These are phyloP conservation scores for Coffea canephora DNA, from an alignment of 257 asterid genomes.

Conservation along the genomic window DNA sequence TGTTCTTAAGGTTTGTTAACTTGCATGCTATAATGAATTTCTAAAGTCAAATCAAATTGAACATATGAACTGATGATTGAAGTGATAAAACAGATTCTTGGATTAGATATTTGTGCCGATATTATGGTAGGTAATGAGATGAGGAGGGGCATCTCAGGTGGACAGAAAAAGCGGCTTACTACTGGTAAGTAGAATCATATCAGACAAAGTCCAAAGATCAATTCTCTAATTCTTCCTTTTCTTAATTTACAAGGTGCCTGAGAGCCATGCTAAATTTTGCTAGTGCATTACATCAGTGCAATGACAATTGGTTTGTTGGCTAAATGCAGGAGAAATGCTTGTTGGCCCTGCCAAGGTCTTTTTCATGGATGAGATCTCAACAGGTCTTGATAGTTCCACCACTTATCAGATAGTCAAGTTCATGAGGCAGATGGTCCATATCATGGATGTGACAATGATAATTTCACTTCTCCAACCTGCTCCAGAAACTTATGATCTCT, in stretches of 20 bases:
- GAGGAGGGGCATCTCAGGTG: slow-evolving; percentile 97
- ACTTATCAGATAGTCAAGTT: slow-evolving; percentile 78
- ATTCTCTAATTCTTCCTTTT: neutral
- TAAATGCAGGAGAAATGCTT: slow-evolving; percentile 81
- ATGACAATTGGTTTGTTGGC: slow-evolving; percentile 2
- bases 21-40: neutral
- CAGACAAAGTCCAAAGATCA: neutral
- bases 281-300: neutral
- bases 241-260: neutral
- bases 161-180: slow-evolving; percentile 93
- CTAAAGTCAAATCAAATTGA: neutral
- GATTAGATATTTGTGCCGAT: slow-evolving; percentile 91
- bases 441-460: slow-evolving; percentile 85
- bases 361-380: slow-evolving; percentile 98
- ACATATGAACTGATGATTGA: slow-evolving; percentile 2
- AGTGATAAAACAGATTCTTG: slow-evolving; percentile 62
- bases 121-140: slow-evolving; percentile 82
- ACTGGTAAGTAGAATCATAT: slow-evolving; percentile 47
- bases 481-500: slow-evolving; percentile 88
- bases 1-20: slow-evolving; percentile 66
- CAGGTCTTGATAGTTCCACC: slow-evolving; percentile 96
- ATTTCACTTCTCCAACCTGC: slow-evolving; percentile 96
- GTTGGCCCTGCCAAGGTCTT: slow-evolving; percentile 95
- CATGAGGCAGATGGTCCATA: slow-evolving; percentile 94
- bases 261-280: neutral